These are phyloP conservation scores for Mycena crocata DNA, from an alignment of 768 basidiomycete species.

Conservation along the genomic window DNA sequence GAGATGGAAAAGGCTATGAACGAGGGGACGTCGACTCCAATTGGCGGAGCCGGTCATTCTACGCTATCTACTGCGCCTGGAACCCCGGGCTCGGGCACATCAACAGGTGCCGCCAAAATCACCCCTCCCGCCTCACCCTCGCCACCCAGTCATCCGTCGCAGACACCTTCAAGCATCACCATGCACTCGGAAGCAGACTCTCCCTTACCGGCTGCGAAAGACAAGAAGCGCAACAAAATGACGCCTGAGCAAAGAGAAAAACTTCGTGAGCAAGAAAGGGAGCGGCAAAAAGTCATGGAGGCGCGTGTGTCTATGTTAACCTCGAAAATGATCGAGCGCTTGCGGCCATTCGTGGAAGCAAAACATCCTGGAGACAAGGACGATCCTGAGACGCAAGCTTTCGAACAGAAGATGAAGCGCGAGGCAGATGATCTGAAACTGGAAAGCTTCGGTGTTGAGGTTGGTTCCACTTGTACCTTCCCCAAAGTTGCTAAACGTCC, in stretches of 20 bases:
- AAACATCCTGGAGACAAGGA: conserved; percentile 82
- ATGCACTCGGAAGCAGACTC: conserved; percentile 34
- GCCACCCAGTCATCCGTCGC: conserved; percentile 11
- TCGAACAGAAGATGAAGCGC: conserved; percentile 77
- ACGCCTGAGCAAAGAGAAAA: conserved; percentile 89
- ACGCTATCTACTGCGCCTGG: no score
- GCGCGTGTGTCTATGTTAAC: conserved; percentile 81
- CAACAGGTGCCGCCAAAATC: conserved; percentile 9
- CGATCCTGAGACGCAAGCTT: conserved; percentile 86
- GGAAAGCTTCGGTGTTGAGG: conserved; percentile 98
- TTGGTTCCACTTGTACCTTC: conserved; percentile 45
- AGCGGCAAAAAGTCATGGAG: conserved; percentile 83
- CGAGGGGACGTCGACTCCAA: conserved; percentile 44
- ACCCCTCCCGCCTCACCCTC: conserved; percentile 29
- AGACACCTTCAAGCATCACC: conserved; percentile 29
- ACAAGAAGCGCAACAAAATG: conserved; percentile 64
- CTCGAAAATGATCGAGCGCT: conserved; percentile 82
- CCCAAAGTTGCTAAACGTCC: background rate
- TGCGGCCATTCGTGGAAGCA: conserved; percentile 93
- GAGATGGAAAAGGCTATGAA: conserved; percentile 84
- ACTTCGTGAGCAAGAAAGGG: conserved; percentile 83
- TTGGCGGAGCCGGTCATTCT: conserved; percentile 25
- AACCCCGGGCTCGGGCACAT: conserved; percentile 21
- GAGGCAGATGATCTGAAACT: conserved; percentile 97
- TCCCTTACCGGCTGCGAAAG: conserved; percentile 44